phyloP scores from a whole-genome alignment of 768 basidiomycete genomes.

The Hebeloma cylindrosporum region DNA sequence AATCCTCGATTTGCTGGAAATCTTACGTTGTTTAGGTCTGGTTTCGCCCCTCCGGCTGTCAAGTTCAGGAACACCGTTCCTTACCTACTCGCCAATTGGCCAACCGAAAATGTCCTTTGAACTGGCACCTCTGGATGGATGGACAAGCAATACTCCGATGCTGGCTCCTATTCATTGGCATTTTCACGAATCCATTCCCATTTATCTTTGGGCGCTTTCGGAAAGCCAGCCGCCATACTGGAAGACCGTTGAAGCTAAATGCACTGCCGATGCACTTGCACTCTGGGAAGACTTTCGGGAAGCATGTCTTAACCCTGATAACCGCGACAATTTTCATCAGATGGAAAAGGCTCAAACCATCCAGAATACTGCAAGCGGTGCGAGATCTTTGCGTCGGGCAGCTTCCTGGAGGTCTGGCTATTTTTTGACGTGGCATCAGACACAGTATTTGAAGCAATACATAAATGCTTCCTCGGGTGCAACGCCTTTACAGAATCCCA shows the following conservation, averaged over 20 bases:
- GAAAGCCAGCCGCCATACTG: slow-evolving; percentile 54
- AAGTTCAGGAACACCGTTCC: slow-evolving; percentile 37
- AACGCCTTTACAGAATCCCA: slow-evolving; percentile 51
- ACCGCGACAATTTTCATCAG: slow-evolving; percentile 21
- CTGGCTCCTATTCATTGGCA: slow-evolving; percentile 65
- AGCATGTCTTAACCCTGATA: slow-evolving; percentile 45
- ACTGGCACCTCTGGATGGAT: slow-evolving; percentile 39
- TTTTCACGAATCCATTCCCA: slow-evolving; percentile 52
- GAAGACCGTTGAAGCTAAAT: slow-evolving; percentile 45
- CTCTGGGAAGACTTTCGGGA: slow-evolving; percentile 62
- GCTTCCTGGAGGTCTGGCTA: slow-evolving; percentile 64
- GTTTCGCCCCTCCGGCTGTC: slow-evolving; percentile 57
- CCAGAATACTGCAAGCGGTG: slow-evolving; percentile 20
- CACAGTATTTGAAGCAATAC: slow-evolving; percentile 57
- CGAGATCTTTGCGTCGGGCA: slow-evolving; percentile 55
- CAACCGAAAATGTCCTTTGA: slow-evolving; percentile 50
- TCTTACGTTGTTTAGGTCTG: slow-evolving; percentile 57
- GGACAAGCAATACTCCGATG: slow-evolving; percentile 43
- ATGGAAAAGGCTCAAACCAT: slow-evolving; percentile 8
- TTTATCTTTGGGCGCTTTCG: slow-evolving; percentile 60
- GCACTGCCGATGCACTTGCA: slow-evolving; percentile 35
- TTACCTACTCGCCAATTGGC: slow-evolving; percentile 45
- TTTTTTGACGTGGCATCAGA: slow-evolving; percentile 66
- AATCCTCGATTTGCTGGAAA: slow-evolving; percentile 59
- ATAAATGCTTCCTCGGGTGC: slow-evolving; percentile 41